A percentile compares a stretch with the other conserved stretches of the same genome.
Conservation (phyloP, 495 filamentous ascomycete genomes). For the Coniosporium apollinis region DNA sequence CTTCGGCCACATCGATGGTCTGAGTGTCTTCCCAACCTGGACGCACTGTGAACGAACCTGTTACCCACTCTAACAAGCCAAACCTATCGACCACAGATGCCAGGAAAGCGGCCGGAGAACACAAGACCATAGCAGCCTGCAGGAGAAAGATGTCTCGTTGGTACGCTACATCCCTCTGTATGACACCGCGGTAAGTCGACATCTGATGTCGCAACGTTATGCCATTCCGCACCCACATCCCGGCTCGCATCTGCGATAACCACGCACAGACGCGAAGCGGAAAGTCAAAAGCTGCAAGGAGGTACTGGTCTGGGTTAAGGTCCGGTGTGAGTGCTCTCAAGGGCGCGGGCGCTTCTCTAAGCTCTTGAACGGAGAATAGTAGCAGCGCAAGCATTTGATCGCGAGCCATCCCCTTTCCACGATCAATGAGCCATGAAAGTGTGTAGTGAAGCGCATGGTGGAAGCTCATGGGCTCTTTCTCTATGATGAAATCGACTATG, state of each 20-base stretch:
- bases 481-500: constrained; percentile 76
- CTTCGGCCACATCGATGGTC: constrained; percentile 81
- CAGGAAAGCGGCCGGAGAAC: constrained; percentile 67
- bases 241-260: constrained; percentile 93
- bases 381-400: constrained; percentile 49
- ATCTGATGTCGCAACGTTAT: constrained; percentile 90
- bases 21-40: constrained; percentile 64
- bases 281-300: constrained; percentile 82
- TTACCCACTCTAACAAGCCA: constrained; percentile 77
- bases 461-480: constrained; percentile 84
- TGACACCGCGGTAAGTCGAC: constrained; percentile 75
- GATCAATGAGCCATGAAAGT: constrained; percentile 91
- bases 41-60: constrained; percentile 54
- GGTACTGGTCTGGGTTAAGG: constrained; percentile 48
- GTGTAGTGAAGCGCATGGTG: constrained; percentile 95
- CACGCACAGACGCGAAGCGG: constrained; percentile 86
- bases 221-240: constrained; percentile 97
- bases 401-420: constrained; percentile 56
- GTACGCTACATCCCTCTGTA: constrained; percentile 76
- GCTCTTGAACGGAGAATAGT: constrained; percentile 40
- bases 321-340: constrained; percentile 30
- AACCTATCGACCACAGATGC: constrained; percentile 86
- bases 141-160: constrained; percentile 90
- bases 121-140: constrained; percentile 77
- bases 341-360: constrained; percentile 34